phyloP scores from a whole-genome alignment of 148 eudicot genomes.

The Mesembryanthemum crystallinum region DNA sequence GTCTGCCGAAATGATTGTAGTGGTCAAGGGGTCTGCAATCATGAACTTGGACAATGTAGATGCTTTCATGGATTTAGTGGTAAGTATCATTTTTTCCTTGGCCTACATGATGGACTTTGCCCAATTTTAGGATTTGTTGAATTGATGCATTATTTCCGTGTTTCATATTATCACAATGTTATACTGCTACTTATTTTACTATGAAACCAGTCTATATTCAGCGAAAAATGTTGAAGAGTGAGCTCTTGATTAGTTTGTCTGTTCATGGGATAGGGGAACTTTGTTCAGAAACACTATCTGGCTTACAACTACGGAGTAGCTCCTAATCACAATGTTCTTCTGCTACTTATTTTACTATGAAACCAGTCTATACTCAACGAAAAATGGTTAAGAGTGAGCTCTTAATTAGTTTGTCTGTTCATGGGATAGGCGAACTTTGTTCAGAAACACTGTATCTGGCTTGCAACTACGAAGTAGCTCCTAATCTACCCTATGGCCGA shows the following conservation, averaged over 20 bases:
- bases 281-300: conserved; percentile 56
- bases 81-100: conserved; percentile 38
- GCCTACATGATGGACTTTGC: neutral
- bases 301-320: conserved; percentile 67
- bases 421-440: conserved; percentile 69
- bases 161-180: too few relatives aligned
- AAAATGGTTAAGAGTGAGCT: neutral
- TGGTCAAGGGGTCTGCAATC: conserved; percentile 83
- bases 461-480: conserved; percentile 66
- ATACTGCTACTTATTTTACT: too few relatives aligned
- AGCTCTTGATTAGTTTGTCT: conserved; percentile 4
- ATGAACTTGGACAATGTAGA: conserved; percentile 67
- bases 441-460: conserved; percentile 45
- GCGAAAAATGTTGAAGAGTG: neutral
- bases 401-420: conserved; percentile 11
- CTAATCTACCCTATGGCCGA: conserved; percentile 66
- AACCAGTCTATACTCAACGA: neutral
- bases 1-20: conserved; percentile 62
- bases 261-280: conserved; percentile 54
- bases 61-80: conserved; percentile 90
- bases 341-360: too few relatives aligned
- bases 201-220: neutral
- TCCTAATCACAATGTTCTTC: too few relatives aligned
- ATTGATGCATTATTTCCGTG: too few relatives aligned
- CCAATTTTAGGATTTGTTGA: neutral